These are phyloP conservation scores for Marasmius sp. DNA, from an alignment of 1,284 basidiomycete genomes.

Conservation along the genomic window DNA sequence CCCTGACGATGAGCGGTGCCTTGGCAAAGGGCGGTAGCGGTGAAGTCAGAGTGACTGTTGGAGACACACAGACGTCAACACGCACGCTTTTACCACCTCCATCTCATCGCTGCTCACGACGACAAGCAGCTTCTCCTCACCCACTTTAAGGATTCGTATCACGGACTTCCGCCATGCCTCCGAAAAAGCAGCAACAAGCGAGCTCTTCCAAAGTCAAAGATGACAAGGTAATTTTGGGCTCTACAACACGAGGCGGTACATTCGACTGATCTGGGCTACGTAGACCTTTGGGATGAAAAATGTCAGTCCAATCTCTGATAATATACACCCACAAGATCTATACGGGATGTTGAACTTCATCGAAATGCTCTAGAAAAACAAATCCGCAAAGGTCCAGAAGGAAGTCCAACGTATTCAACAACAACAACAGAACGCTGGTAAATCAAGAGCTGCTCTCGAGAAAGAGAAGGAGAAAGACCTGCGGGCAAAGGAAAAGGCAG, in stretches of 20 bases:
- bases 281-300: constrained; percentile 92
- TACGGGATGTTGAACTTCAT: constrained; percentile 7
- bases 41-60: not conserved
- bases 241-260: constrained; percentile 14
- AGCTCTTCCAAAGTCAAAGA: constrained; percentile 63
- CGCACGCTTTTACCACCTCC: not conserved
- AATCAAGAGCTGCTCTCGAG: constrained; percentile 74
- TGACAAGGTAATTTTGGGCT: constrained; percentile 55
- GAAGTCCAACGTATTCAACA: constrained; percentile 79
- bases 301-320: constrained; percentile 38
- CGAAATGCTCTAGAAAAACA: constrained; percentile 73
- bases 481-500: constrained; percentile 74
- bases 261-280: constrained; percentile 31
- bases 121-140: not conserved
- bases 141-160: not conserved
- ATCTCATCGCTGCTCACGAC: not conserved
- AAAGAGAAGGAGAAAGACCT: constrained; percentile 85
- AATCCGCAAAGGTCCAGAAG: constrained; percentile 90
- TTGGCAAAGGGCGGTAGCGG: not conserved
- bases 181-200: constrained; percentile 54
- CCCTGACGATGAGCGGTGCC: no score
- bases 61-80: not conserved
- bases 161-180: constrained; percentile 51
- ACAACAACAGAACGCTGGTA: constrained; percentile 70
- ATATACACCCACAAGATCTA: not conserved